These are phyloP conservation scores for Suhomyces emberorum DNA, from an alignment of 805 yeast species.

Conservation along the genomic window DNA sequence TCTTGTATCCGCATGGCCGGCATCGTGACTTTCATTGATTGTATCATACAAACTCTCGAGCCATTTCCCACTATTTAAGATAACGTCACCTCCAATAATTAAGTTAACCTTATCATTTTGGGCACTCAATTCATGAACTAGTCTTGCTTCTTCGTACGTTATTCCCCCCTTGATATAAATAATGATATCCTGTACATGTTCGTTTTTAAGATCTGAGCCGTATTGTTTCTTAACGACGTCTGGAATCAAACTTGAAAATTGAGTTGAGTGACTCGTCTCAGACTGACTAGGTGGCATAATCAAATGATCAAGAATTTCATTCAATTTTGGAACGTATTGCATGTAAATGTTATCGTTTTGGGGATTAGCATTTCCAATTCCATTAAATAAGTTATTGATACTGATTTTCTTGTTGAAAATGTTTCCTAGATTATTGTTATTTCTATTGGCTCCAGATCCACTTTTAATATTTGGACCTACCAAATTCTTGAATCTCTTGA, in stretches of 20 bases:
- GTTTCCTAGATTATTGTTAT: conserved; percentile 20
- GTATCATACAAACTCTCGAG: conserved; percentile 30
- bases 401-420: conserved; percentile 33
- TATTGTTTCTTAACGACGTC: conserved; percentile 29
- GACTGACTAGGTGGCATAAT: conserved; percentile 12
- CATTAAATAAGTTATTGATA: conserved; percentile 28
- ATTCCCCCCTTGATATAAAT: conserved; percentile 82
- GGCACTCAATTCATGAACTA: conserved; percentile 67
- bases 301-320: conserved; percentile 30
- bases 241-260: conserved; percentile 37
- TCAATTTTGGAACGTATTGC: conserved; percentile 84
- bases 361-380: conserved; percentile 17
- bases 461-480: conserved; percentile 15
- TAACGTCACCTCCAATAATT: conserved; percentile 68
- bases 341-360: conserved; percentile 72
- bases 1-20: conserved; percentile 21
- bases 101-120: conserved; percentile 58
- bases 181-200: conserved; percentile 61
- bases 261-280: conserved; percentile 7
- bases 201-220: conserved; percentile 18
- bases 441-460: conserved; percentile 9
- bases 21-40: conserved; percentile 18
- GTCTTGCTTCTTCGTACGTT: conserved; percentile 87
- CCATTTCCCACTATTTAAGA: conserved; percentile 36
- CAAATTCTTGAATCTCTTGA: conserved; percentile 26